Percentiles rank a stretch among this genome's conserved stretches.
These are phyloP conservation scores for Strobilomyces confusus DNA, from an alignment of 768 basidiomycete species.

Conservation along the genomic window DNA sequence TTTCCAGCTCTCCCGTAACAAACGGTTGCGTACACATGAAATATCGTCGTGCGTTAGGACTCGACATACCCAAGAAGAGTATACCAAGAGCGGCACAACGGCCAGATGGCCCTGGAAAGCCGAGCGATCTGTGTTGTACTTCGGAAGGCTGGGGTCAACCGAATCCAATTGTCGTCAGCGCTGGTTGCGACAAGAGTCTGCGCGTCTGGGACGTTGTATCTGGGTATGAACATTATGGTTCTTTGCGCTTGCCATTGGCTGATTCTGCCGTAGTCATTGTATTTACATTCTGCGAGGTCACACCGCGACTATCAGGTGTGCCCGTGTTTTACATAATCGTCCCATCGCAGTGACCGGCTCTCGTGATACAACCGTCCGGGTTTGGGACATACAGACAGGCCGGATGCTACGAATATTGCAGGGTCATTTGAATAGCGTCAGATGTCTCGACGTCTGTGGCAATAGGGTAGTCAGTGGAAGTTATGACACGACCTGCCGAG, in stretches of 20 bases:
- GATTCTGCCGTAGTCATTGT: conserved; percentile 43
- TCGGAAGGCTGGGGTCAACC: conserved; percentile 90
- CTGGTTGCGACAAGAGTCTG: conserved; percentile 90
- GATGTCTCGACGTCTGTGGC: conserved; percentile 87
- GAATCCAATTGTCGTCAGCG: conserved; percentile 79
- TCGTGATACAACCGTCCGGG: conserved; percentile 77
- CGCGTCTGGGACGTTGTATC: conserved; percentile 88
- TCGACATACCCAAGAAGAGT: conserved; percentile 30
- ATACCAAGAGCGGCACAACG: conserved; percentile 17
- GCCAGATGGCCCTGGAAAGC: conserved; percentile 28
- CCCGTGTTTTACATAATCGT: conserved; percentile 80
- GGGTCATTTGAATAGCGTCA: conserved; percentile 79
- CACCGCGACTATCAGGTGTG: conserved; percentile 85
- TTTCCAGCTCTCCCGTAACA: conserved; percentile 7
- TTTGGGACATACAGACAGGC: conserved; percentile 92
- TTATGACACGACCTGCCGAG: conserved; percentile 86
- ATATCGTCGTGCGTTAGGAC: conserved; percentile 50
- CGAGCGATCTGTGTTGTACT: conserved; percentile 56
- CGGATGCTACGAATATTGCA: conserved; percentile 56
- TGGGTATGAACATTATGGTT: conserved; percentile 49
- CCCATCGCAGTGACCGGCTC: conserved; percentile 91
- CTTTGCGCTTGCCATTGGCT: conserved; percentile 1
- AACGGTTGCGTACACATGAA: conserved; percentile 26
- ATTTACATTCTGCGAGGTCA: conserved; percentile 82
- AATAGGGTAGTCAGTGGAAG: conserved; percentile 85